Conservation (phyloP, 139 green algal genomes). For the Coelastrella sp. region DNA sequence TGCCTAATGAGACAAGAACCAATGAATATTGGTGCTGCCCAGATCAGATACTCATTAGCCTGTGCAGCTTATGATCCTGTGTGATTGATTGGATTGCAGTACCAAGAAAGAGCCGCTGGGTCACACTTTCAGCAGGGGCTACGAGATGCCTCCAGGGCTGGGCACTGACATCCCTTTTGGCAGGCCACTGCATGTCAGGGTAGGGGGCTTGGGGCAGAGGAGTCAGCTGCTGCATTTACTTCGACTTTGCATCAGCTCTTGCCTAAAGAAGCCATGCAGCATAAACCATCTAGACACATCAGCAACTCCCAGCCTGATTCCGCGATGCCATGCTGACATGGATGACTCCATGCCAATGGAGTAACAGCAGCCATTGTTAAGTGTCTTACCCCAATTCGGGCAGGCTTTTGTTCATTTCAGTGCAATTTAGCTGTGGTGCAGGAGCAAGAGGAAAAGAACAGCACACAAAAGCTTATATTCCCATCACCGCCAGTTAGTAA, state of each 20-base stretch:
- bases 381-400: not conserved
- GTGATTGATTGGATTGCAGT: constrained; percentile 37
- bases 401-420: not conserved
- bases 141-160: constrained; percentile 69
- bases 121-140: constrained; percentile 61
- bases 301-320: too few species aligned
- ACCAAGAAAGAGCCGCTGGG: constrained; percentile 75
- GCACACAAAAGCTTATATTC: constrained; percentile 62
- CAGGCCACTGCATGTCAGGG: constrained; percentile 61
- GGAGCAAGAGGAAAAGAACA: constrained; percentile 55
- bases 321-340: too few species aligned
- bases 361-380: not conserved
- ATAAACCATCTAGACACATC: too few species aligned
- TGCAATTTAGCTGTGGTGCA: constrained; percentile 15
- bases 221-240: too few species aligned
- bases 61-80: too few species aligned
- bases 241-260: too few species aligned
- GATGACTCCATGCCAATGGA: not conserved
- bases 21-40: too few species aligned
- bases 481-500: constrained; percentile 44
- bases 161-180: constrained; percentile 68
- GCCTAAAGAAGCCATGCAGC: too few species aligned
- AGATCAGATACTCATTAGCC: too few species aligned
- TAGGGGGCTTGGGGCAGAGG: constrained; percentile 20
- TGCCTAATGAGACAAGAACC: too few species aligned